Evolutionary conservation across 805 yeast genomes (phyloP).

Genomic region (Ogataea haglerorum): DNA sequence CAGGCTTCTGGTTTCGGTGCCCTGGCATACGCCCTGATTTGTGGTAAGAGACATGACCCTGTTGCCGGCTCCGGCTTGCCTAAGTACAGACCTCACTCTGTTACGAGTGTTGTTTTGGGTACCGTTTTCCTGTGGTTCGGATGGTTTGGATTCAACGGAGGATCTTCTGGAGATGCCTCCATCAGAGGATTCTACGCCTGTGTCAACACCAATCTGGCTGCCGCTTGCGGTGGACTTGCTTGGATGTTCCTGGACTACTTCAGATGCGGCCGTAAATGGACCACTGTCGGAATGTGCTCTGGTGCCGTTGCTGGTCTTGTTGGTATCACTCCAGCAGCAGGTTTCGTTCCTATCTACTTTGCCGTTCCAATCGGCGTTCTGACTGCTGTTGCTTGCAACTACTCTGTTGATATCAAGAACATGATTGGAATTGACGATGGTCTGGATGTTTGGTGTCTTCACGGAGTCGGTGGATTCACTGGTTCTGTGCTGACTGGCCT

Average conservation of each 20-base stretch:
- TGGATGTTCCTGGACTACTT: conserved; percentile 92
- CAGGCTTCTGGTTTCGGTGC: conserved; percentile 94
- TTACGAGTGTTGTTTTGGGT: conserved; percentile 85
- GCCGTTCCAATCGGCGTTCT: conserved; percentile 80
- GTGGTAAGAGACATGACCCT: conserved; percentile 91
- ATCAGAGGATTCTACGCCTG: conserved; percentile 94
- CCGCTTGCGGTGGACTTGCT: conserved; percentile 86
- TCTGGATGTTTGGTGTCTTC: conserved; percentile 89
- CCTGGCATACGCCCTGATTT: conserved; percentile 82
- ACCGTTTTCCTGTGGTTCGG: conserved; percentile 97
- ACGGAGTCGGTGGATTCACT: conserved; percentile 88
- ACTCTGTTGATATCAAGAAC: conserved; percentile 77
- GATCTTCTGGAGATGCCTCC: conserved; percentile 91
- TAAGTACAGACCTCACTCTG: conserved; percentile 91
- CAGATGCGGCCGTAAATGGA: conserved; percentile 85
- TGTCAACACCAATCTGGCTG: conserved; percentile 91
- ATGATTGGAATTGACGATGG: conserved; percentile 84
- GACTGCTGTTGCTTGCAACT: conserved; percentile 75
- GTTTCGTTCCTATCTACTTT: conserved; percentile 89
- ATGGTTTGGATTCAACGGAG: conserved; percentile 99
- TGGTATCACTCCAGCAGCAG: conserved; percentile 96
- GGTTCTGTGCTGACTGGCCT: conserved; percentile 87
- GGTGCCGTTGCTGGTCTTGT: conserved; percentile 94
- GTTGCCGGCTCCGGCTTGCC: conserved; percentile 68
- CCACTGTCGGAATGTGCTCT: conserved; percentile 89